Conservation (phyloP, 73 alveolate species). For the Tetrahymena thermophila region DNA sequence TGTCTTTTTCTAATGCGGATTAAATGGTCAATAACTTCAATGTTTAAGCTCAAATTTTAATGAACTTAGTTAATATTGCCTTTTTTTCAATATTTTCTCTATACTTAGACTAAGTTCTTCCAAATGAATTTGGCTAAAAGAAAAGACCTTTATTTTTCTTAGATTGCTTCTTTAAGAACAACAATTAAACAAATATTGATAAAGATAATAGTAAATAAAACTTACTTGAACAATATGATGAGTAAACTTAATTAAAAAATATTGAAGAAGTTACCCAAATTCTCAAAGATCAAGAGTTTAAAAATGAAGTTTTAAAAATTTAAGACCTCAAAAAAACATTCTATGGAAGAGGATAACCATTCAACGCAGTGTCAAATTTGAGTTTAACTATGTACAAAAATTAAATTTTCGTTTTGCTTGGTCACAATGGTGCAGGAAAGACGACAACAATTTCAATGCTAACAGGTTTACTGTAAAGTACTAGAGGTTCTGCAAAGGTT, state of each 20-base stretch:
- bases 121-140: constrained; percentile 60
- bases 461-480: constrained; percentile 13
- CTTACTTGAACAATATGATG: background rate
- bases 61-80: background rate
- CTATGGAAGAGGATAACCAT: background rate
- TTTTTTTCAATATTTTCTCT: constrained; percentile 46
- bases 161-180: background rate
- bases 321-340: background rate
- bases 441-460: constrained; percentile 40
- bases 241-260: background rate
- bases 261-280: background rate
- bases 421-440: constrained; percentile 49
- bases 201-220: background rate
- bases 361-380: constrained; percentile 10
- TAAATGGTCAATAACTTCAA: background rate
- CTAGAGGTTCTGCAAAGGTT: constrained; percentile 20
- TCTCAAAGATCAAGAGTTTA: background rate
- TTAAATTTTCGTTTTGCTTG: constrained; percentile 34
- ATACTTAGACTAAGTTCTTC: constrained; percentile 61
- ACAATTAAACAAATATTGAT: background rate
- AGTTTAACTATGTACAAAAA: constrained; percentile 22
- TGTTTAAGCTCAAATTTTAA: background rate
- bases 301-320: background rate
- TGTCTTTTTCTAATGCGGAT: background rate
- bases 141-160: constrained; percentile 58